These are phyloP conservation scores for Heracleum sosnowskyi DNA, from an alignment of 129 eudicot genomes.

Conservation along the genomic window DNA sequence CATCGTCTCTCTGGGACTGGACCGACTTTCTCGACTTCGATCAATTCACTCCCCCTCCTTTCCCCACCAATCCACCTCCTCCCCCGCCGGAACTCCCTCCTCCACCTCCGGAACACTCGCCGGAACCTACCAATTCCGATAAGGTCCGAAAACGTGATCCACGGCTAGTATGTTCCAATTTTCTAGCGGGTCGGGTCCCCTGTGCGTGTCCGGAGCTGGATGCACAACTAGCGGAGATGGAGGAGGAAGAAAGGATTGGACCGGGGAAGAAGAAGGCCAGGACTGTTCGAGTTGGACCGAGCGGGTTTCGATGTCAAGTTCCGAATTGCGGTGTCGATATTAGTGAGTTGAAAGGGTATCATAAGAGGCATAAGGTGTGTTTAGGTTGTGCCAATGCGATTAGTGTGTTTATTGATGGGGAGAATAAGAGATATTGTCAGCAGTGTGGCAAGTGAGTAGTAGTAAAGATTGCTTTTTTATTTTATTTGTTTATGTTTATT, in stretches of 20 bases:
- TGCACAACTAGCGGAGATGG: conserved; percentile 40
- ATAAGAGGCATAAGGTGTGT: conserved; percentile 73
- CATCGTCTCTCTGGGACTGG: conserved; percentile 10
- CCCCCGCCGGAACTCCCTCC: neutral
- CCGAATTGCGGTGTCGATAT: conserved; percentile 74
- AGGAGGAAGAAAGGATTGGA: conserved; percentile 36
- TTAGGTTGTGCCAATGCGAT: conserved; percentile 64
- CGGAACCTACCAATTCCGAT: neutral
- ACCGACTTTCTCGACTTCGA: conserved; percentile 10
- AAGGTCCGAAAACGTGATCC: conserved; percentile 83
- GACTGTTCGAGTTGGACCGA: conserved; percentile 18
- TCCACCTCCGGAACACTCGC: neutral
- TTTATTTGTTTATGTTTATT: neutral
- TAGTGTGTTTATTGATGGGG: conserved; percentile 61
- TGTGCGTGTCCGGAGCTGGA: conserved; percentile 96
- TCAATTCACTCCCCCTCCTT: neutral
- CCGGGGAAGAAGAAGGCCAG: conserved; percentile 59
- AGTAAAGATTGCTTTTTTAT: neutral
- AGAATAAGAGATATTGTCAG: conserved; percentile 74
- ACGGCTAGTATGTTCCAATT: conserved; percentile 57
- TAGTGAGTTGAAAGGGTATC: conserved; percentile 85
- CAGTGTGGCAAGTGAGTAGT: conserved; percentile 93
- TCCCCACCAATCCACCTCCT: neutral
- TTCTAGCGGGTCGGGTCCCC: conserved; percentile 74
- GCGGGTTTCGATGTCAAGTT: conserved; percentile 60